Evolutionary conservation across 1,284 basidiomycete species (phyloP).

Genomic region (Schizophyllum amplum): DNA sequence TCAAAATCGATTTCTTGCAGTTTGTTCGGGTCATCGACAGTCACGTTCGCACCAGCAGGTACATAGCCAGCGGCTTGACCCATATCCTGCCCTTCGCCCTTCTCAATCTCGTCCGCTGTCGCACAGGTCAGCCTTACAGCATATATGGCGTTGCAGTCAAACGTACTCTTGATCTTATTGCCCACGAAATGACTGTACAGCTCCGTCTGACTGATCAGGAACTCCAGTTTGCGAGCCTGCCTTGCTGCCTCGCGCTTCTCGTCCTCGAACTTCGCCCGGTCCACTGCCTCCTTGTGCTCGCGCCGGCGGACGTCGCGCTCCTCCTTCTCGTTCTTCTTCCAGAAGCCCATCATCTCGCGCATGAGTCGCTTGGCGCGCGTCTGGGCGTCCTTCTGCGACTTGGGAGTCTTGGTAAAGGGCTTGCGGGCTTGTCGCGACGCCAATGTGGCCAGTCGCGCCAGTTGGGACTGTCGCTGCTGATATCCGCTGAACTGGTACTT

Average conservation of each 20-base stretch:
- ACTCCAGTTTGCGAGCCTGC: constrained; percentile 96
- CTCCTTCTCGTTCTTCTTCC: constrained; percentile 97
- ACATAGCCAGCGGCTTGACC: constrained; percentile 7
- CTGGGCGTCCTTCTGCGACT: constrained; percentile 83
- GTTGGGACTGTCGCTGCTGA: constrained; percentile 56
- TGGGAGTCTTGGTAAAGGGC: constrained; percentile 66
- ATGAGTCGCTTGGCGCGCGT: constrained; percentile 83
- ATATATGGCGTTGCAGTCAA: constrained; percentile 4
- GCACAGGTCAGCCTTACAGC: neutral
- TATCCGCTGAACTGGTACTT: constrained; percentile 65
- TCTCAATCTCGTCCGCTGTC: neutral
- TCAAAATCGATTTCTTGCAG: constrained; percentile 90
- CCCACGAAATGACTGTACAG: constrained; percentile 99
- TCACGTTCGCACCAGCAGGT: constrained; percentile 56
- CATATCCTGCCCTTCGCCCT: neutral
- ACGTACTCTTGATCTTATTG: constrained; percentile 92
- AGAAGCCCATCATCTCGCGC: constrained; percentile 94
- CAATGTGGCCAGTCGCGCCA: constrained; percentile 71
- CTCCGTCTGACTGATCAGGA: constrained; percentile 98
- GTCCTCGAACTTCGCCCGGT: constrained; percentile 89
- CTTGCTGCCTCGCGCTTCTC: constrained; percentile 94
- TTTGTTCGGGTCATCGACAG: constrained; percentile 38
- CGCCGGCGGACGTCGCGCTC: constrained; percentile 90
- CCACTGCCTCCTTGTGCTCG: constrained; percentile 90
- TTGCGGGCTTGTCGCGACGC: constrained; percentile 78